Evolutionary conservation across 108 stramenopile species (phyloP).

Genomic region (Chaetoceros muelleri): DNA sequence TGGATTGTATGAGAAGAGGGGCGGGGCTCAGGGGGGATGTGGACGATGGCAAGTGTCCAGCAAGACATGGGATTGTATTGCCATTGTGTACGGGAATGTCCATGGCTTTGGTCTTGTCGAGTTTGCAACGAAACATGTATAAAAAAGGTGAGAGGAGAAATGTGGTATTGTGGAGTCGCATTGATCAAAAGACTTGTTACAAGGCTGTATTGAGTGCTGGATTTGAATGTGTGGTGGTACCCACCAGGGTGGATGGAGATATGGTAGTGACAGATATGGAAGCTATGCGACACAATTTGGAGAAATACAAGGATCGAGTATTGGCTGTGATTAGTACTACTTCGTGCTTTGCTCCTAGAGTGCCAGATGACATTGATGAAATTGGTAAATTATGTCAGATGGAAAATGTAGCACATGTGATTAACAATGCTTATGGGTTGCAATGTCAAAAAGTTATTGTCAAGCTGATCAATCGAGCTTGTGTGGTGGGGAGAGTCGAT

Average conservation of each 20-base stretch:
- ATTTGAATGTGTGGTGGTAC: conserved; percentile 80
- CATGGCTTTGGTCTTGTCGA: conserved; percentile 64
- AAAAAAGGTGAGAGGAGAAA: conserved; percentile 18
- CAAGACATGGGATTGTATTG: conserved; percentile 66
- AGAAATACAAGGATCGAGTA: conserved; percentile 32
- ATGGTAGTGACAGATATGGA: conserved; percentile 84
- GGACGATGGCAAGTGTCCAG: conserved; percentile 24
- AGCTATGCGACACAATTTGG: conserved; percentile 59
- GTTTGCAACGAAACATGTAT: conserved; percentile 29
- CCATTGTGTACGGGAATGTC: conserved; percentile 95
- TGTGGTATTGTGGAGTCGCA: conserved; percentile 86
- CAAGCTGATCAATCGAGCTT: conserved; percentile 77
- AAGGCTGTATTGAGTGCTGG: conserved; percentile 92
- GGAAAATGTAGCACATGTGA: conserved; percentile 72
- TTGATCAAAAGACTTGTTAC: conserved; percentile 99
- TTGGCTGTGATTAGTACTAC: conserved; percentile 92
- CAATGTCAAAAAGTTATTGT: conserved; percentile 75
- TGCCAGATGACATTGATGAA: conserved; percentile 85
- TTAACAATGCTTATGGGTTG: conserved; percentile 99
- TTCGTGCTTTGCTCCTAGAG: conserved; percentile 96
- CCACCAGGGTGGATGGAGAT: conserved; percentile 60
- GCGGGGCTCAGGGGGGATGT: conserved; percentile 59
- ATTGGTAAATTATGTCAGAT: conserved; percentile 75
- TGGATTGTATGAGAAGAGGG: conserved; percentile 84
- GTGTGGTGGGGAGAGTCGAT: conserved; percentile 90